These are phyloP conservation scores for Geopyxis carbonaria DNA, from an alignment of 495 filamentous ascomycete genomes.

Conservation along the genomic window DNA sequence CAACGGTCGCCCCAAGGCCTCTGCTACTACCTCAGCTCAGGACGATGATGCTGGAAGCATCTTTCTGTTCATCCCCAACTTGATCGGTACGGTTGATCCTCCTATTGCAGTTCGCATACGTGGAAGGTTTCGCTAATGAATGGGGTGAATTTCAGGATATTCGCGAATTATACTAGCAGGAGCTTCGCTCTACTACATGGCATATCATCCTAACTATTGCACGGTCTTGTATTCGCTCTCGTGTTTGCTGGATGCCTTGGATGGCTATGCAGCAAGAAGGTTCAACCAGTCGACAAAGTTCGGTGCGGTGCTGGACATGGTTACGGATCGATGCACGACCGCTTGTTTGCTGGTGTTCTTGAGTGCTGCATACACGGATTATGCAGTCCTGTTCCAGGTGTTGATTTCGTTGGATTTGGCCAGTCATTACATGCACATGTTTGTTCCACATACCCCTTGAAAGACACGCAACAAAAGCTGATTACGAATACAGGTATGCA, in stretches of 20 bases:
- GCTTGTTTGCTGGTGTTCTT: slow-evolving; percentile 86
- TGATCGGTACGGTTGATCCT: slow-evolving; percentile 52
- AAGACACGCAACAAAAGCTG: not conserved
- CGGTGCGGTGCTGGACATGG: slow-evolving; percentile 94
- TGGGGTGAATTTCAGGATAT: slow-evolving; percentile 44
- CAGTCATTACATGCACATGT: slow-evolving; percentile 98
- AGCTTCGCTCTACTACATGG: slow-evolving; percentile 96
- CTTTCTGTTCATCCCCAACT: slow-evolving; percentile 85
- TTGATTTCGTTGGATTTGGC: slow-evolving; percentile 83
- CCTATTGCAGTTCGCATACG: not conserved
- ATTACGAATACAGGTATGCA: slow-evolving; percentile 17
- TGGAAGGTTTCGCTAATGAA: not conserved
- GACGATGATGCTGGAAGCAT: slow-evolving; percentile 51
- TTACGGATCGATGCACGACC: slow-evolving; percentile 88
- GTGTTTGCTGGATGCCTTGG: slow-evolving; percentile 84
- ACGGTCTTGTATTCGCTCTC: slow-evolving; percentile 78
- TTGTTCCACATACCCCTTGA: slow-evolving; percentile 31
- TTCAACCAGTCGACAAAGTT: slow-evolving; percentile 86
- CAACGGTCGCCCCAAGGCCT: slow-evolving; percentile 2
- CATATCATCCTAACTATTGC: slow-evolving; percentile 86
- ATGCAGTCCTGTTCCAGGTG: slow-evolving; percentile 81
- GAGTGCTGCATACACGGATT: slow-evolving; percentile 77
- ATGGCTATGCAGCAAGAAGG: slow-evolving; percentile 74
- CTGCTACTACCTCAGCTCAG: slow-evolving; percentile 16
- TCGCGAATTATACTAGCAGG: slow-evolving; percentile 72